Percentiles rank a stretch among this genome's conserved stretches.
Conservation (phyloP, 495 filamentous ascomycete genomes). For the Lineolata rhizophorae region DNA sequence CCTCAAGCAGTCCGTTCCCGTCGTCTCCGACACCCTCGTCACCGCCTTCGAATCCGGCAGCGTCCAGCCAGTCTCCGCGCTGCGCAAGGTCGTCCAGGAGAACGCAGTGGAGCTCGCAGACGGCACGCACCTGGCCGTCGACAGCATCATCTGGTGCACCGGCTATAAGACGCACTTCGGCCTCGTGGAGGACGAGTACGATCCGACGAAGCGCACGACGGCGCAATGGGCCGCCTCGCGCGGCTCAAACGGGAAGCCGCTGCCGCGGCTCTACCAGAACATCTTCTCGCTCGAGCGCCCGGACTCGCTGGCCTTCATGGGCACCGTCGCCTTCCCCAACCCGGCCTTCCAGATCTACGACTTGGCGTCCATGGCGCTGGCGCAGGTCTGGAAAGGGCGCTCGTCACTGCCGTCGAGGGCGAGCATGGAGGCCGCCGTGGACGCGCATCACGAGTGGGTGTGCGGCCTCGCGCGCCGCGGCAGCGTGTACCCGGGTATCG, state of each 20-base stretch:
- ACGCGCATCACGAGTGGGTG: constrained; percentile 2
- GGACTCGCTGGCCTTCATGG: constrained; percentile 5
- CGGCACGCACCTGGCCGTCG: constrained; percentile 3
- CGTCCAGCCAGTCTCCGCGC: constrained; percentile 1
- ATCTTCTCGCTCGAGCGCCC: constrained; percentile 3
- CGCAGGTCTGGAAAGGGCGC: constrained; percentile 6
- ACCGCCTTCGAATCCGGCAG: constrained; percentile 1
- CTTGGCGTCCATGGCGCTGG: constrained; percentile 4
- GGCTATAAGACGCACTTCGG: constrained; percentile 3
- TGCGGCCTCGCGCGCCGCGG: not conserved
- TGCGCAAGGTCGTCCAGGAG: constrained; percentile 1
- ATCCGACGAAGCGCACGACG: constrained; percentile 1
- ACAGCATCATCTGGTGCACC: constrained; percentile 6
- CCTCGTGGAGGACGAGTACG: constrained; percentile 1
- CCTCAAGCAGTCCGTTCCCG: not conserved
- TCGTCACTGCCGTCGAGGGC: constrained; percentile 2
- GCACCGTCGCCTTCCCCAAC: constrained; percentile 1
- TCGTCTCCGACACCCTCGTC: not conserved
- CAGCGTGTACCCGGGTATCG: not conserved
- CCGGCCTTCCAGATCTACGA: constrained; percentile 5
- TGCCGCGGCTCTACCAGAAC: constrained; percentile 5
- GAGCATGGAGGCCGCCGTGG: not conserved
- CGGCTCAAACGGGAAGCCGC: constrained; percentile 1
- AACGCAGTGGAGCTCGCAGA: constrained; percentile 3
- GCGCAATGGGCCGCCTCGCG: not conserved